Evolutionary conservation across 139 green algal genomes (phyloP).

Genomic region (Auxenochlorella protothecoides): DNA sequence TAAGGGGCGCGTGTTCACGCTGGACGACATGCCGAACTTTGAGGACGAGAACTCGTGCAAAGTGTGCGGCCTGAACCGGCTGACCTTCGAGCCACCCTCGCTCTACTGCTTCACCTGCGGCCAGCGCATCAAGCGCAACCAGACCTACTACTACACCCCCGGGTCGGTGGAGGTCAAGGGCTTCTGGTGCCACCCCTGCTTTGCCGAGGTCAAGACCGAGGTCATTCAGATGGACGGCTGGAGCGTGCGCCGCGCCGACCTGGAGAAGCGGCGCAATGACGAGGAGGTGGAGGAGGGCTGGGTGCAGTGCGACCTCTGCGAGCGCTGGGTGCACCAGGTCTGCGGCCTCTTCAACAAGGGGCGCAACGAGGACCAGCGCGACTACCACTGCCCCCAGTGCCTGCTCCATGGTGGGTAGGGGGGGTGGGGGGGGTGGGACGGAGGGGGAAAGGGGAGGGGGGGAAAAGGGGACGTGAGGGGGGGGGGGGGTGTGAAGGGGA

Average conservation of each 20-base stretch:
- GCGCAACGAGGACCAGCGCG: slow-evolving; percentile 72
- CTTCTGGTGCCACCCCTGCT: slow-evolving; percentile 80
- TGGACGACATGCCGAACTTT: slow-evolving; percentile 1
- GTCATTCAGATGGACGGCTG: slow-evolving; percentile 43
- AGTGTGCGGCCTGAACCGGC: slow-evolving; percentile 63
- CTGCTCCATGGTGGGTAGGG: slow-evolving; percentile 38
- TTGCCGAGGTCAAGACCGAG: slow-evolving; percentile 34
- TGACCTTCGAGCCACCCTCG: slow-evolving; percentile 88
- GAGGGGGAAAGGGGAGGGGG: not conserved
- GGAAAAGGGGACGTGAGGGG: too few relatives aligned
- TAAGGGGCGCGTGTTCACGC: not conserved
- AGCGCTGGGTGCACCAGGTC: slow-evolving; percentile 93
- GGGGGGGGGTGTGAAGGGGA: too few relatives aligned
- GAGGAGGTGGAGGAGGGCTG: slow-evolving; percentile 86
- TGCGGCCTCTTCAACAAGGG: slow-evolving; percentile 96
- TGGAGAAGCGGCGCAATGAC: slow-evolving; percentile 89
- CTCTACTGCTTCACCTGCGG: slow-evolving; percentile 87
- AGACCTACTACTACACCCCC: slow-evolving; percentile 41
- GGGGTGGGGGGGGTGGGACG: not conserved
- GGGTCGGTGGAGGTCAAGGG: slow-evolving; percentile 38
- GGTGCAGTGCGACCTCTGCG: slow-evolving; percentile 94
- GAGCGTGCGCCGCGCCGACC: slow-evolving; percentile 32
- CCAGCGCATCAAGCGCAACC: slow-evolving; percentile 84
- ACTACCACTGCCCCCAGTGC: slow-evolving; percentile 91
- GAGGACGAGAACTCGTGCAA: slow-evolving; percentile 56